Conservation (phyloP, 805 yeast species). For the Spathaspora boniae region DNA sequence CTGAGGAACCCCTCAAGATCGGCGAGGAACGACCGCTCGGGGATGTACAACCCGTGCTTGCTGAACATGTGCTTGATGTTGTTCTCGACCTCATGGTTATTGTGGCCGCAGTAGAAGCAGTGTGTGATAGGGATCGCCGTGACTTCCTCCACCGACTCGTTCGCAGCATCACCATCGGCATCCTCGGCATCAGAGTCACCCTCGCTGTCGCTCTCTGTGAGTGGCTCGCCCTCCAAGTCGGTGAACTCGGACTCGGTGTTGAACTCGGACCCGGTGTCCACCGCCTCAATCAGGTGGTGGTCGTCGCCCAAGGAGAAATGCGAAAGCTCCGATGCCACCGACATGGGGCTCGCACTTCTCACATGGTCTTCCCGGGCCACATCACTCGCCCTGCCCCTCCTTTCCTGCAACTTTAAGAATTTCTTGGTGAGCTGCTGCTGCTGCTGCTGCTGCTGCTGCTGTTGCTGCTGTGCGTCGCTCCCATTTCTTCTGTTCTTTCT, state of each 20-base stretch:
- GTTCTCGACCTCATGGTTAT: constrained; percentile 50
- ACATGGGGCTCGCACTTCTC: constrained; percentile 49
- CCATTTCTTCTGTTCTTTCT: constrained; percentile 19
- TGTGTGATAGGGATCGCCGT: constrained; percentile 45
- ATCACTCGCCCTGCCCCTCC: constrained; percentile 23
- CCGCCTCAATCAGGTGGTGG: constrained; percentile 23
- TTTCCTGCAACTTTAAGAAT: constrained; percentile 26
- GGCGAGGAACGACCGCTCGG: constrained; percentile 36
- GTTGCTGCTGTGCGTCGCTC: too few species aligned
- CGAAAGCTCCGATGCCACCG: constrained; percentile 53
- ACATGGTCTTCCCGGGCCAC: background rate
- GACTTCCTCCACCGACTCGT: constrained; percentile 21
- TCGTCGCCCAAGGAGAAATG: constrained; percentile 52
- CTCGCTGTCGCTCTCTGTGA: constrained; percentile 22
- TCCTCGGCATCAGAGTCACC: constrained; percentile 19
- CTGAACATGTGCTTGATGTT: constrained; percentile 47
- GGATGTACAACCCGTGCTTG: constrained; percentile 45
- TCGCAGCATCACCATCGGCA: constrained; percentile 13
- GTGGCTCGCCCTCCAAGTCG: constrained; percentile 15
- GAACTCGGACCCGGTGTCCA: constrained; percentile 50
- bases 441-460: too few species aligned
- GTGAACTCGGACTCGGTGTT: constrained; percentile 39
- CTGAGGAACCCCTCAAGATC: constrained; percentile 38
- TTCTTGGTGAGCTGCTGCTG: constrained; percentile 38
- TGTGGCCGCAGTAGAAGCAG: constrained; percentile 57